Evolutionary conservation across 2,329 filamentous ascomycete species (phyloP).

Genomic region (Paradendryphiella salina): DNA sequence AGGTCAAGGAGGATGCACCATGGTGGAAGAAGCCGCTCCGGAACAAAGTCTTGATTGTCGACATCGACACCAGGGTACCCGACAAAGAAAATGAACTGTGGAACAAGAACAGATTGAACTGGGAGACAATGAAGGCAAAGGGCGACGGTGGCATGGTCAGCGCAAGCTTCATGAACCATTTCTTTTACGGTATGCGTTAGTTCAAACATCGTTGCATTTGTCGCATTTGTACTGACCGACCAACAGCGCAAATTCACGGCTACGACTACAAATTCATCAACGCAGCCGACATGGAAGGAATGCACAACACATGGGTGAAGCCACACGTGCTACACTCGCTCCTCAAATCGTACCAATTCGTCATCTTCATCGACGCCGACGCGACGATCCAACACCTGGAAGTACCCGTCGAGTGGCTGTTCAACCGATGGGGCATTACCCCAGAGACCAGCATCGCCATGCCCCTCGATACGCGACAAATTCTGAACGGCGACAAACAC

Average conservation of each 20-base stretch:
- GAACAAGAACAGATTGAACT: constrained; percentile 27
- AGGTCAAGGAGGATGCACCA: constrained; percentile 20
- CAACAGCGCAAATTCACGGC: constrained; percentile 48
- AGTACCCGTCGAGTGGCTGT: constrained; percentile 53
- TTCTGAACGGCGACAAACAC: constrained; percentile 14
- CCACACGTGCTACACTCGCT: constrained; percentile 46
- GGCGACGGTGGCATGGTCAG: constrained; percentile 41
- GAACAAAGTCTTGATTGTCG: constrained; percentile 34
- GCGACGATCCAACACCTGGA: constrained; percentile 48
- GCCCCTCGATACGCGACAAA: constrained; percentile 43
- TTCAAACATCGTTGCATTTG: background rate
- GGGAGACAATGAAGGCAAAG: constrained; percentile 21
- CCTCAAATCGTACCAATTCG: constrained; percentile 46
- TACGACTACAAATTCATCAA: constrained; percentile 52
- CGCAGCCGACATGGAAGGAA: constrained; percentile 40
- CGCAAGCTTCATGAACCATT: constrained; percentile 48
- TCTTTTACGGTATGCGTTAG: constrained; percentile 36
- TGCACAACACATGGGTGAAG: constrained; percentile 49
- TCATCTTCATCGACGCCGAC: constrained; percentile 53
- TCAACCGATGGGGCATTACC: constrained; percentile 52
- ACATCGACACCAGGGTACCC: constrained; percentile 37
- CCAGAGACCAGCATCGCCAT: constrained; percentile 49
- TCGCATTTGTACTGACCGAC: background rate
- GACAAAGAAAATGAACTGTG: constrained; percentile 27
- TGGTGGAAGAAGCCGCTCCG: constrained; percentile 32